Evolutionary conservation across 2,329 filamentous ascomycete genomes (phyloP).

Genomic region (Fusarium acutatum): DNA sequence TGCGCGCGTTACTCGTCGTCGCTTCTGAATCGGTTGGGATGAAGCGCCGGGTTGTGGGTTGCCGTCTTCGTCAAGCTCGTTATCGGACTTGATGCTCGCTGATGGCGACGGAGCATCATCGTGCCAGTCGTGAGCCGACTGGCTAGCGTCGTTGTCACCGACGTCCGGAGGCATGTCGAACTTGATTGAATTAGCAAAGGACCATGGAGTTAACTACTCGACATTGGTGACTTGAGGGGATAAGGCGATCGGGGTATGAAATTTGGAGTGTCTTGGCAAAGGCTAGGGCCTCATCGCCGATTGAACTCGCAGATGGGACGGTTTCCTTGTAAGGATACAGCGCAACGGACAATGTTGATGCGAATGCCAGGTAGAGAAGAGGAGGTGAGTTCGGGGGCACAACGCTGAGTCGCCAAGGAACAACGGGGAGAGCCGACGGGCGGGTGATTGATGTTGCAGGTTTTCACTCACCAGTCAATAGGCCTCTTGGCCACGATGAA

Average conservation of each 20-base stretch:
- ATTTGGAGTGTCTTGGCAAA: conserved; percentile 15
- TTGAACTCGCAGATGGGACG: conserved; percentile 1
- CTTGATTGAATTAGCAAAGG: conserved; percentile 37
- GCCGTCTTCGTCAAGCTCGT: conserved; percentile 52
- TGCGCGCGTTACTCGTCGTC: conserved; percentile 79
- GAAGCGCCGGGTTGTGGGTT: conserved; percentile 46
- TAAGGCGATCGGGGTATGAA: conserved; percentile 10
- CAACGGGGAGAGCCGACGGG: conserved; percentile 2
- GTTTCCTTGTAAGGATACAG: not conserved
- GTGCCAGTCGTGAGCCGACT: conserved; percentile 49
- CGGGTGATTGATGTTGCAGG: not conserved
- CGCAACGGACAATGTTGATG: not conserved
- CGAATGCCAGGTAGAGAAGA: not conserved
- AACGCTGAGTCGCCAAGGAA: conserved; percentile 3
- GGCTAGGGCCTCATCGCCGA: conserved; percentile 3
- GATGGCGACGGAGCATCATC: conserved; percentile 51
- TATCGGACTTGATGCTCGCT: conserved; percentile 54
- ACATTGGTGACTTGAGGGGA: conserved; percentile 8
- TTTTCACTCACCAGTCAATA: conserved; percentile 33
- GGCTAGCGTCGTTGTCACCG: conserved; percentile 55
- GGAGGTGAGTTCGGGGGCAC: conserved; percentile 5
- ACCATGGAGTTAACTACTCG: conserved; percentile 6
- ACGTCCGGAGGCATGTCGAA: conserved; percentile 49
- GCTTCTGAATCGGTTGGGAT: conserved; percentile 74
- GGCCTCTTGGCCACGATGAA: conserved; percentile 24